These are phyloP conservation scores for Mycena rosella DNA, from an alignment of 768 basidiomycete genomes.

Conservation along the genomic window DNA sequence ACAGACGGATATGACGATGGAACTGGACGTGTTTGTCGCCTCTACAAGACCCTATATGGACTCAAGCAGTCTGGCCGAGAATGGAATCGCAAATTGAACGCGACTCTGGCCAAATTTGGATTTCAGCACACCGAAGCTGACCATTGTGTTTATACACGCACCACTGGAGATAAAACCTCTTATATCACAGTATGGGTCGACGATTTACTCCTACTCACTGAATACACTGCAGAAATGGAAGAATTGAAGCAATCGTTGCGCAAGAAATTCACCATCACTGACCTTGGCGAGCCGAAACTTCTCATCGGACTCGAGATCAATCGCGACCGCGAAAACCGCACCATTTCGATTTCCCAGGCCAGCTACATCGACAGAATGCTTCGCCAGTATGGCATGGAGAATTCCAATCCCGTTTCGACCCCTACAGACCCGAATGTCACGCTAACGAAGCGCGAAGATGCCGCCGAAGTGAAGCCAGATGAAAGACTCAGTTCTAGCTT, in stretches of 20 bases:
- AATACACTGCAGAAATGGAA: background rate
- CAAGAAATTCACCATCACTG: background rate
- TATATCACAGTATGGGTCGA: slow-evolving; percentile 20
- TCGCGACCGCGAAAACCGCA: slow-evolving; percentile 7
- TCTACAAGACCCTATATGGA: slow-evolving; percentile 11
- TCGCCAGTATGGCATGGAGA: slow-evolving; percentile 13
- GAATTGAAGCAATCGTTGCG: background rate
- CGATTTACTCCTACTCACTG: slow-evolving; percentile 14
- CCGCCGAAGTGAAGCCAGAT: slow-evolving; percentile 1
- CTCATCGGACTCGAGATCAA: slow-evolving; percentile 14
- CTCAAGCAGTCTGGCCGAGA: slow-evolving; percentile 8
- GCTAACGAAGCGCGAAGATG: slow-evolving; percentile 7
- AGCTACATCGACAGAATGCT: slow-evolving; percentile 13
- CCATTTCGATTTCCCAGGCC: slow-evolving; percentile 19
- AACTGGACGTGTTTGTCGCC: slow-evolving; percentile 4
- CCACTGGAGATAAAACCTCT: slow-evolving; percentile 14
- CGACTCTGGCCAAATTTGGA: slow-evolving; percentile 11
- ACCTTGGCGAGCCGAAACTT: slow-evolving; percentile 5
- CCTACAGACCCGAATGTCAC: slow-evolving; percentile 3
- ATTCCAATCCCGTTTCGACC: slow-evolving; percentile 1
- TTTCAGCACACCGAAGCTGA: slow-evolving; percentile 12
- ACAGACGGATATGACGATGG: slow-evolving; percentile 4
- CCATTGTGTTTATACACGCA: slow-evolving; percentile 14
- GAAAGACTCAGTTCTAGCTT: slow-evolving; percentile 2
- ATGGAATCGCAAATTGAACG: slow-evolving; percentile 3